Conservation (phyloP, 1,139 yeast genomes). For the Spencermartinsiella ligniputridi region DNA sequence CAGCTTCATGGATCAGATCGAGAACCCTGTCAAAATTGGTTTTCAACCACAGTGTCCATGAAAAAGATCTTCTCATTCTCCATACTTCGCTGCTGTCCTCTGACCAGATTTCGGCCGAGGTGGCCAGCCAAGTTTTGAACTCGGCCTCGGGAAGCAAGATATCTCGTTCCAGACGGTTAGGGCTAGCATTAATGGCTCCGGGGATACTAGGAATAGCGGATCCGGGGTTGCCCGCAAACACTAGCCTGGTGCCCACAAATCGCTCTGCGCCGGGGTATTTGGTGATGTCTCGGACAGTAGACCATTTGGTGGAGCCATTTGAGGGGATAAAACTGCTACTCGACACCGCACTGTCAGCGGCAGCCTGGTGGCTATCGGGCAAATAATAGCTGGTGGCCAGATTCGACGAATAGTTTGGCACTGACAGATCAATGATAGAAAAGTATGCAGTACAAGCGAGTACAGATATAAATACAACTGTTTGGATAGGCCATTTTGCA, state of each 20-base stretch:
- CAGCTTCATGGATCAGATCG: slow-evolving; percentile 67
- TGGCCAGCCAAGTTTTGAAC: slow-evolving; percentile 33
- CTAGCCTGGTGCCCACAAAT: slow-evolving; percentile 27
- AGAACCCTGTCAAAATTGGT: slow-evolving; percentile 44
- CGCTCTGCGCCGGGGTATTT: slow-evolving; percentile 41
- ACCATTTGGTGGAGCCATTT: slow-evolving; percentile 23
- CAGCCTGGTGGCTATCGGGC: slow-evolving; percentile 9
- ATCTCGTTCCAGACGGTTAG: slow-evolving; percentile 36
- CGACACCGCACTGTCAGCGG: slow-evolving; percentile 4
- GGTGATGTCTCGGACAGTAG: slow-evolving; percentile 26
- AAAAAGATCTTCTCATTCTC: slow-evolving; percentile 58
- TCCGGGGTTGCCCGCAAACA: slow-evolving; percentile 23
- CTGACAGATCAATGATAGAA: slow-evolving; percentile 74
- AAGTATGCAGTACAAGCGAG: slow-evolving; percentile 80
- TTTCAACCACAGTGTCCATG: slow-evolving; percentile 58
- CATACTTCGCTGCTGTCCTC: slow-evolving; percentile 57
- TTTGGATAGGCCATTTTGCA: slow-evolving; percentile 86
- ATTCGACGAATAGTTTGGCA: slow-evolving; percentile 38
- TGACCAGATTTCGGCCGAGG: slow-evolving; percentile 35
- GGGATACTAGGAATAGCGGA: slow-evolving; percentile 11
- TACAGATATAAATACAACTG: slow-evolving; percentile 67
- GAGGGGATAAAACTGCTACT: slow-evolving; percentile 12
- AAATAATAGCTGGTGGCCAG: slow-evolving; percentile 26
- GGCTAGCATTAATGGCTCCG: slow-evolving; percentile 4
- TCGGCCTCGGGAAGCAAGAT: slow-evolving; percentile 42